Base-by-base conservation (phyloP, 1,284 basidiomycete genomes). In the Vanrija humicola region DNA sequence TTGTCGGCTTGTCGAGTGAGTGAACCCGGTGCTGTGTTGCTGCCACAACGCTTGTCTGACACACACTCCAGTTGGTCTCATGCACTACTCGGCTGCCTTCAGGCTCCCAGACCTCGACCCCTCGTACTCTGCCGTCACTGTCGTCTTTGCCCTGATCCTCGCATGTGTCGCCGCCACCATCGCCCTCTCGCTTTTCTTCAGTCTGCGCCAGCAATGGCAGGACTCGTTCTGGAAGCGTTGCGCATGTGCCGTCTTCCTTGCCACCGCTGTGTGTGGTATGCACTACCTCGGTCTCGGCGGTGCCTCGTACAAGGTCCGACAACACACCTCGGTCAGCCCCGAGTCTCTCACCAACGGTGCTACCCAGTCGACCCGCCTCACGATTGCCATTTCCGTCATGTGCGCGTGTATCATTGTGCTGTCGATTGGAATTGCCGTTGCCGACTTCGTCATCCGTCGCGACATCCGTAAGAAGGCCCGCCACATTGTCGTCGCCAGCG, bases 1-100 rank as follows among this genome's bases (percentile, higher is more conserved):
- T 92, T 84, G 75, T 93, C 85, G 64, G 86, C 79, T 47, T 89
- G 82, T 57, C 90, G 84, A 77, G 93, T 89, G 65, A 89, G 77
- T 56, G 19, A 19, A 34, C 16, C 42, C 16, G 9, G 18, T 12
- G 42, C 21, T 12, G 18, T 28, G 29, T 7, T 1, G 48, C 38
- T 42, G 23, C 15, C 88, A 42, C 21, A 16, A 14, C n/a, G 25
- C 40, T 12, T 25, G 23, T 54, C 65, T 69, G 46, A 67, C 58
- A 26, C 34, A 40, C 34, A 6, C 14, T 43, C 6, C 54, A 70
- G 71, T 74, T 59, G 66, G 69, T 62, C 67, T 78, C 43, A 79
- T 79, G 77, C 78, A 80, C 70, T 80, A 78, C 66, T 77, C 77
- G 29, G 78, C 79, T 12, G 70, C 75, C 2, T 79, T 80, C 68